These are phyloP conservation scores for Blyttiomyces sp. DNA, from an alignment of 371 early-diverging fungal species.

Conservation along the genomic window DNA sequence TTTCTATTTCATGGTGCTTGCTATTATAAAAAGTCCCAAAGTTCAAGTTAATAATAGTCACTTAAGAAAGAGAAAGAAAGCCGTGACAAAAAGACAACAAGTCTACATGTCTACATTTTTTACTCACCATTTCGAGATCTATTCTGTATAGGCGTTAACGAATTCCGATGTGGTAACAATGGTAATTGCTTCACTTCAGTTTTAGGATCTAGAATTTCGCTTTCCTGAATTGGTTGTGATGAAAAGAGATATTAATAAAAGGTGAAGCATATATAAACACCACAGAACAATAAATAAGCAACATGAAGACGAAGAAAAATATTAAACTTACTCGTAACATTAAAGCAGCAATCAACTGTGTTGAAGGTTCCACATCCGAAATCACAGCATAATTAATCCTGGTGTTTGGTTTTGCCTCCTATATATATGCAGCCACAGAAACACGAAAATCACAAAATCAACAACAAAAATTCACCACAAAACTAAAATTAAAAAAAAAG, in stretches of 20 bases:
- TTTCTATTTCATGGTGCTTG: no score
- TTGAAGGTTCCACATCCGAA: constrained; percentile 35
- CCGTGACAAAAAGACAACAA: no score
- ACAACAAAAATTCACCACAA: constrained; percentile 20
- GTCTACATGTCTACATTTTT: background rate
- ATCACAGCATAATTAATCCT: constrained; percentile 40
- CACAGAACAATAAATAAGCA: background rate
- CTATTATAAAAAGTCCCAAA: no score
- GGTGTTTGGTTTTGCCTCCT: constrained; percentile 45
- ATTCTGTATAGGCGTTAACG: background rate
- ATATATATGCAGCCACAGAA: no score
- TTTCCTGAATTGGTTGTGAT: background rate
- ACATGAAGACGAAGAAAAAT: background rate
- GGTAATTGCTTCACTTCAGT: no score
- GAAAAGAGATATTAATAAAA: background rate
- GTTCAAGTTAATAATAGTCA: no score
- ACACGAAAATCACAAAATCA: background rate
- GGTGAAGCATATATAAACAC: background rate
- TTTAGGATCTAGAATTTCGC: background rate
- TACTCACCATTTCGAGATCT: background rate
- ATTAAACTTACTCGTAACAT: constrained; percentile 10
- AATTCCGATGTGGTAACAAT: background rate
- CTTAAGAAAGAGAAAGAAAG: no score
- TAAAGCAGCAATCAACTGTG: constrained; percentile 42
- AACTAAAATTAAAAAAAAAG: constrained; percentile 4